Evolutionary conservation across 106 monocot species (phyloP).

Genomic region (Allium sativum): DNA sequence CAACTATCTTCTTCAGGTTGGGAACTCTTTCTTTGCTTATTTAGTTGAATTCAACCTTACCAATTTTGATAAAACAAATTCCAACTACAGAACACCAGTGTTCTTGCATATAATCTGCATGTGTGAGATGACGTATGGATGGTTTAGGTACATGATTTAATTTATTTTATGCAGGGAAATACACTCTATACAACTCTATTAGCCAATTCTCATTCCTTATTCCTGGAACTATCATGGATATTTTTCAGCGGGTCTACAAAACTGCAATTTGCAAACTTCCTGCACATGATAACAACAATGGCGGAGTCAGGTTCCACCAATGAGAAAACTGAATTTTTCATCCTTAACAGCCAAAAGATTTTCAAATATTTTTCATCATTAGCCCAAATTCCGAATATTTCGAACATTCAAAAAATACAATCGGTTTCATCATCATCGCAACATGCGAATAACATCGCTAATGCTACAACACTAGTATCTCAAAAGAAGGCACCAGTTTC

Average conservation of each 20-base stretch:
- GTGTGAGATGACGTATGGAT: too few species aligned
- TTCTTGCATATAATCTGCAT: neutral
- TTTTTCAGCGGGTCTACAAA: constrained; percentile 67
- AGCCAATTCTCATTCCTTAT: constrained; percentile 65
- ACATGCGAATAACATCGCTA: constrained; percentile 9
- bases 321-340: constrained; percentile 67
- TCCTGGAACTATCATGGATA: constrained; percentile 72
- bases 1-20: constrained; percentile 53
- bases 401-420: neutral
- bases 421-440: neutral
- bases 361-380: constrained; percentile 32
- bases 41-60: neutral
- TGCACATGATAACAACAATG: constrained; percentile 89
- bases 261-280: constrained; percentile 86
- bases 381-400: neutral
- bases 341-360: constrained; percentile 68
- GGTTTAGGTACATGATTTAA: too few species aligned
- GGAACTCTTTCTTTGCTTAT: neutral
- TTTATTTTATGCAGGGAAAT: constrained; percentile 47
- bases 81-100: too few species aligned
- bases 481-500: constrained; percentile 23
- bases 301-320: constrained; percentile 48
- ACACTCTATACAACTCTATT: constrained; percentile 36
- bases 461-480: constrained; percentile 1
- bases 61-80: too few species aligned